A percentile compares a stretch with the other conserved stretches of the same genome.
Evolutionary conservation across 805 yeast genomes (phyloP).

Genomic region (Ogataea polymorpha): DNA sequence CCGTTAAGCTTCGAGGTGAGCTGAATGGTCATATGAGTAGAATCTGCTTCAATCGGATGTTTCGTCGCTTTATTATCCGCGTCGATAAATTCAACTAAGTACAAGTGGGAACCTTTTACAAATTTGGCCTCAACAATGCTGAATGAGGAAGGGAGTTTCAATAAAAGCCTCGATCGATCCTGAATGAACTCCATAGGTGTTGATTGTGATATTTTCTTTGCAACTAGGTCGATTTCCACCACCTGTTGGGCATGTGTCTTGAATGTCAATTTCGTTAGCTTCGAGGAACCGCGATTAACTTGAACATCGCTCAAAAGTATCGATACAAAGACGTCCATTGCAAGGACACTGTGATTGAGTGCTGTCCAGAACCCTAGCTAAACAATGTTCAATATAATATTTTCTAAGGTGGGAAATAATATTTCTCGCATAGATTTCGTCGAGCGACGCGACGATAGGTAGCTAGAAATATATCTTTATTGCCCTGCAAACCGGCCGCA

Average conservation of each 20-base stretch:
- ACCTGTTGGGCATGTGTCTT: background rate
- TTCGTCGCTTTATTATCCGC: slow-evolving; percentile 2
- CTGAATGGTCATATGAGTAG: background rate
- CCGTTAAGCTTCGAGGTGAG: slow-evolving; percentile 9
- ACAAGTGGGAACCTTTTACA: background rate
- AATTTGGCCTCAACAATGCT: background rate
- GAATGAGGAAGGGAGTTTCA: slow-evolving; percentile 10
- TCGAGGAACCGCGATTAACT: slow-evolving; percentile 1
- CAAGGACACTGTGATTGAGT: too few relatives aligned
- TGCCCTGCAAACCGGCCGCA: too few relatives aligned
- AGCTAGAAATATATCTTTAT: background rate
- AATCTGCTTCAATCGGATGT: background rate
- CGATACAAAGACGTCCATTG: slow-evolving; percentile 8
- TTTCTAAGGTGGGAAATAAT: slow-evolving; percentile 1
- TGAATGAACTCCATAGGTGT: slow-evolving; percentile 14
- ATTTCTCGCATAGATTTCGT: background rate
- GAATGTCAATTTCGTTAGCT: slow-evolving; percentile 4
- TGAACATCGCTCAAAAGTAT: slow-evolving; percentile 2
- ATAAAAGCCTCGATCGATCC: slow-evolving; percentile 5
- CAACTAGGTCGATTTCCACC: slow-evolving; percentile 5
- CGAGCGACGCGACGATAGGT: slow-evolving; percentile 2
- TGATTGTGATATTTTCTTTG: slow-evolving; percentile 4
- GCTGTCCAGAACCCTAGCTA: background rate
- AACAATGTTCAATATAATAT: background rate
- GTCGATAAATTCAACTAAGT: slow-evolving; percentile 4